Evolutionary conservation across 495 filamentous ascomycete genomes (phyloP).

Genomic region (Aspergillus coremiiformis): DNA sequence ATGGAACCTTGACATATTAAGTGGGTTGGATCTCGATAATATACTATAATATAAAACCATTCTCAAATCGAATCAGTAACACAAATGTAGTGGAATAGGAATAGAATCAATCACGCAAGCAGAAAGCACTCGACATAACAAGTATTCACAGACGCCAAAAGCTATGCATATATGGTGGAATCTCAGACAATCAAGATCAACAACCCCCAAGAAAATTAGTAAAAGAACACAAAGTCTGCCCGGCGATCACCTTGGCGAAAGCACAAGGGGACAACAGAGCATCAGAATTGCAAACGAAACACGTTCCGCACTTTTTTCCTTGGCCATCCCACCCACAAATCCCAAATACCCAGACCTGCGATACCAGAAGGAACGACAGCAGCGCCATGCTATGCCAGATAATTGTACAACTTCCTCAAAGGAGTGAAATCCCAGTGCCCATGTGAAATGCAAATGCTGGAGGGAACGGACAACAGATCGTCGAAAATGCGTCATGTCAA

Average conservation of each 20-base stretch:
- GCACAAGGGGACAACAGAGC: background rate
- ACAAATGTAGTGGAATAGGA: background rate
- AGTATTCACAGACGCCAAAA: slow-evolving; percentile 13
- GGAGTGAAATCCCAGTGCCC: slow-evolving; percentile 39
- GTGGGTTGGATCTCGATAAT: background rate
- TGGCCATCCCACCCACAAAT: slow-evolving; percentile 22
- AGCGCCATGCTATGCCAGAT: slow-evolving; percentile 39
- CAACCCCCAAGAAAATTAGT: background rate
- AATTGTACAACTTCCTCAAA: slow-evolving; percentile 34
- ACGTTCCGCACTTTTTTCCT: slow-evolving; percentile 17
- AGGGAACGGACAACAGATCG: slow-evolving; percentile 38
- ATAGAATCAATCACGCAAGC: background rate
- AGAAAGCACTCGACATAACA: background rate
- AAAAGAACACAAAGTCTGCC: background rate
- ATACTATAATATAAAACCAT: background rate
- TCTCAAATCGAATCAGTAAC: background rate
- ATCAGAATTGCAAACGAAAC: slow-evolving; percentile 2
- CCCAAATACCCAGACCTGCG: slow-evolving; percentile 29
- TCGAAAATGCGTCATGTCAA: slow-evolving; percentile 28
- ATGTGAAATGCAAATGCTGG: slow-evolving; percentile 24
- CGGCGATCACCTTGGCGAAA: background rate
- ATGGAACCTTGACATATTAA: background rate
- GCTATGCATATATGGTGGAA: slow-evolving; percentile 10
- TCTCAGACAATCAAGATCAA: background rate
- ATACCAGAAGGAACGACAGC: slow-evolving; percentile 41